Percentiles rank a stretch among this genome's conserved stretches.
These are phyloP conservation scores for Echites panduratus DNA, from an alignment of 257 asterid species.

Conservation along the genomic window DNA sequence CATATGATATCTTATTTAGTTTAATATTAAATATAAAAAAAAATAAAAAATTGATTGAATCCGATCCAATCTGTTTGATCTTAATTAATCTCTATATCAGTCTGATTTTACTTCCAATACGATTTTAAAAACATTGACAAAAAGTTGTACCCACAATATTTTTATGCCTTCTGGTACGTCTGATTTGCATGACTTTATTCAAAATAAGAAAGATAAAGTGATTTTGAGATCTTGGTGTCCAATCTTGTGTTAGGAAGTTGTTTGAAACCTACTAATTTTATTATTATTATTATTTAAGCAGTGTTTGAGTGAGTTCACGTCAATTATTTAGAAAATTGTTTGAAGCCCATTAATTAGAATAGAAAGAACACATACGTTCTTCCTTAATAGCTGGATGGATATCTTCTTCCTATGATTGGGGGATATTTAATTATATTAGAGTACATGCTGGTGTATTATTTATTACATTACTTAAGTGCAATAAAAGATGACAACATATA, in stretches of 20 bases:
- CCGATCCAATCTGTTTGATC: no score
- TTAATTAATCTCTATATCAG: no score
- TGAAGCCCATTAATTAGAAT: neutral
- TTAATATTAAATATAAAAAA: no score
- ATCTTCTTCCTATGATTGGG: neutral
- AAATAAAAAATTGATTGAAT: no score
- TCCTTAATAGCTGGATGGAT: neutral
- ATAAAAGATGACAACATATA: neutral
- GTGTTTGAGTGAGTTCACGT: no score
- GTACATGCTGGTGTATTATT: neutral
- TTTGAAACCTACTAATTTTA: no score
- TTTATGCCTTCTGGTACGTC: slow-evolving; percentile 67
- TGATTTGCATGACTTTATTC: neutral
- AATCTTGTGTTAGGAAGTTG: neutral
- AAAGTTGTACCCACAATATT: slow-evolving; percentile 56
- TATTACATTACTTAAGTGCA: neutral
- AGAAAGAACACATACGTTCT: neutral
- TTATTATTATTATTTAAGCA: no score
- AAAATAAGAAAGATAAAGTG: neutral
- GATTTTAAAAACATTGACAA: no score
- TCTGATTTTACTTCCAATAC: no score
- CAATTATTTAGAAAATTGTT: no score
- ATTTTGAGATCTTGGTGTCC: neutral
- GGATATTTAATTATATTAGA: neutral
- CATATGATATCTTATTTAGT: no score